Percentiles rank a stretch among this genome's conserved stretches.
Evolutionary conservation across 192 early-diverging fungal genomes (phyloP).

Genomic region (Coemansia asiatica): DNA sequence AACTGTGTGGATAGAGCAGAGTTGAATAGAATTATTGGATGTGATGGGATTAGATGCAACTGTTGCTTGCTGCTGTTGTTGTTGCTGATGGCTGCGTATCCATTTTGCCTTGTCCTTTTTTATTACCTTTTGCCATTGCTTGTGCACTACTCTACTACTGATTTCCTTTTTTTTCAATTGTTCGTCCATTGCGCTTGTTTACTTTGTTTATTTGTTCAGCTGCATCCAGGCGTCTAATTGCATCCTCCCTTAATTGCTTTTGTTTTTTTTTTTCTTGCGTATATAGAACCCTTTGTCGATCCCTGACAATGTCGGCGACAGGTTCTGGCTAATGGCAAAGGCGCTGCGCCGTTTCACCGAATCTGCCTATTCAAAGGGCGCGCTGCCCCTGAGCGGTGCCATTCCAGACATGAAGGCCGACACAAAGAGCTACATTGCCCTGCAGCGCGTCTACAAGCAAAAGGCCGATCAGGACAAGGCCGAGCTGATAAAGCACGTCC

Average conservation of each 20-base stretch:
- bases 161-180: not conserved
- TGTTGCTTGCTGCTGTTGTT: too few species aligned
- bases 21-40: too few species aligned
- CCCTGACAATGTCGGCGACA: conserved; percentile 17
- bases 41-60: too few species aligned
- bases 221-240: not conserved
- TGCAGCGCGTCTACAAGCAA: conserved; percentile 83
- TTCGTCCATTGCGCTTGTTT: not conserved
- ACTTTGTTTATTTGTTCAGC: not conserved
- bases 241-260: not conserved
- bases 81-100: too few species aligned
- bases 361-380: conserved; percentile 64
- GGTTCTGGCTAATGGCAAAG: conserved; percentile 84
- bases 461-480: conserved; percentile 72
- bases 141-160: conserved; percentile 1
- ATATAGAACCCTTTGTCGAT: not conserved
- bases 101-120: not conserved
- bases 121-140: not conserved
- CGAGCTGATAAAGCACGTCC: conserved; percentile 54
- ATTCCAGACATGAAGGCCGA: conserved; percentile 99
- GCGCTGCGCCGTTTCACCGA: conserved; percentile 78
- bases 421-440: conserved; percentile 77
- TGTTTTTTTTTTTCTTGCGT: not conserved
- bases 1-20: too few species aligned
- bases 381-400: conserved; percentile 78